A percentile compares a stretch with the other conserved stretches of the same genome.
Evolutionary conservation across 495 filamentous ascomycete species (phyloP).

Genomic region (Antarctomyces pellizariae): DNA sequence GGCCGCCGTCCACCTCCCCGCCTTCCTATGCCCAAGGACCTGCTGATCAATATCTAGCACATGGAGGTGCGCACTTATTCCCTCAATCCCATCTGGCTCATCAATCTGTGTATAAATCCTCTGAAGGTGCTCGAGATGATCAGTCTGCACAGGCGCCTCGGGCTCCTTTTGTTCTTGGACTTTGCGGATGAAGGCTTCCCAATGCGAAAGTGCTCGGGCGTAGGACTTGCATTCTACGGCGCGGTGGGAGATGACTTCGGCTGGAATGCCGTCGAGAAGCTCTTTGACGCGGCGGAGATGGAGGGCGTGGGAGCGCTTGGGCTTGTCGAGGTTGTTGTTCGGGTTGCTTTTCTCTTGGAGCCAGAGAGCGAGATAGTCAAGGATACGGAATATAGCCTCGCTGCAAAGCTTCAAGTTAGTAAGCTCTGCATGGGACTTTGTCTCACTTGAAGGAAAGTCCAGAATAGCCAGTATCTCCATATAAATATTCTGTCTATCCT

Average conservation of each 20-base stretch:
- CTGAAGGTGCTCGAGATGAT: slow-evolving; percentile 52
- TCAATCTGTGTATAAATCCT: slow-evolving; percentile 93
- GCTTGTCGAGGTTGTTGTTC: slow-evolving; percentile 1
- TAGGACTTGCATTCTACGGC: slow-evolving; percentile 85
- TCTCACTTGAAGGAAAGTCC: slow-evolving; percentile 28
- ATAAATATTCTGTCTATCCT: slow-evolving; percentile 40
- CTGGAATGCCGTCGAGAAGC: slow-evolving; percentile 48
- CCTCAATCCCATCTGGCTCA: slow-evolving; percentile 89
- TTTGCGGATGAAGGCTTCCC: slow-evolving; percentile 73
- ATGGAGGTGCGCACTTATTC: slow-evolving; percentile 66
- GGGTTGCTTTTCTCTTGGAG: slow-evolving; percentile 41
- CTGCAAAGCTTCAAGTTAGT: slow-evolving; percentile 58
- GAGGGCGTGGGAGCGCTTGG: neutral
- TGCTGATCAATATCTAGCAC: slow-evolving; percentile 77
- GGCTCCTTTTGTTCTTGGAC: slow-evolving; percentile 16
- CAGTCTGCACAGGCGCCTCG: slow-evolving; percentile 22
- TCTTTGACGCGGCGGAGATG: slow-evolving; percentile 29
- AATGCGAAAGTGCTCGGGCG: slow-evolving; percentile 74
- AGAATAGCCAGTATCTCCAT: slow-evolving; percentile 50
- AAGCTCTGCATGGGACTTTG: slow-evolving; percentile 32
- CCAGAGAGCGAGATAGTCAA: slow-evolving; percentile 85
- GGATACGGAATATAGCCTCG: slow-evolving; percentile 73
- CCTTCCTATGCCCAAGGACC: slow-evolving; percentile 71
- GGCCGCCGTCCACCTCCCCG: slow-evolving; percentile 90
- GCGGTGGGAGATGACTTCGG: slow-evolving; percentile 61